A percentile compares a stretch with the other conserved stretches of the same genome.
phyloP scores from a whole-genome alignment of 345 rosid species.

The Crucihimalaya himalaica region DNA sequence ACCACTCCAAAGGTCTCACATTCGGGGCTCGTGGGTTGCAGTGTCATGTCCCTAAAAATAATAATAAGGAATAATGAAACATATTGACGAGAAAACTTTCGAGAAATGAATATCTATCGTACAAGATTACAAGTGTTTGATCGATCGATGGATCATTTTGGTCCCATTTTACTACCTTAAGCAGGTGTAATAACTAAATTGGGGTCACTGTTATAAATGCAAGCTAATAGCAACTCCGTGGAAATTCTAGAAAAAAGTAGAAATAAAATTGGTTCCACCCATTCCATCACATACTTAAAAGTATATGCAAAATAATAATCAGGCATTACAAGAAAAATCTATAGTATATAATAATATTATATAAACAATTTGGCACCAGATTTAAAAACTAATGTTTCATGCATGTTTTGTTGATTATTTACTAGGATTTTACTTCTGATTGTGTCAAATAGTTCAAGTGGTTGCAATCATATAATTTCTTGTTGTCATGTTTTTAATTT shows the following conservation, averaged over 20 bases:
- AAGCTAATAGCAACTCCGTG: slow-evolving; percentile 1
- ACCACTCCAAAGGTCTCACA: slow-evolving; percentile 22
- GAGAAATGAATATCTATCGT: background rate
- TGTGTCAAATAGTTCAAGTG: slow-evolving; percentile 18
- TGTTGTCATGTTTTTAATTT: background rate
- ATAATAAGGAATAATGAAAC: background rate
- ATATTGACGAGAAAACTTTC: background rate
- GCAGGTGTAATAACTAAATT: slow-evolving; percentile 22
- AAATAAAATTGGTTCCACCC: slow-evolving; percentile 14
- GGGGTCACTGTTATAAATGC: slow-evolving; percentile 6
- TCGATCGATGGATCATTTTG: background rate
- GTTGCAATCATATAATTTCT: background rate
- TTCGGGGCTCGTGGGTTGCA: slow-evolving; percentile 33
- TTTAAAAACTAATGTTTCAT: background rate
- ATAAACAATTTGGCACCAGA: background rate
- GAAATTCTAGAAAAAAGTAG: background rate
- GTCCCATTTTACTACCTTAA: slow-evolving; percentile 27
- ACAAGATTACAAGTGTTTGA: slow-evolving; percentile 30
- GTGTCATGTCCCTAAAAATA: slow-evolving; percentile 32
- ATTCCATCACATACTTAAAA: background rate
- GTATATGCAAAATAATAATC: background rate
- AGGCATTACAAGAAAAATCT: background rate
- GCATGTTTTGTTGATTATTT: slow-evolving; percentile 19
- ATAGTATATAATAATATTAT: background rate
- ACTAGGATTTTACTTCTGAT: background rate